These are phyloP conservation scores for Lachancea dasiensis DNA, from an alignment of 805 yeast species.

Conservation along the genomic window DNA sequence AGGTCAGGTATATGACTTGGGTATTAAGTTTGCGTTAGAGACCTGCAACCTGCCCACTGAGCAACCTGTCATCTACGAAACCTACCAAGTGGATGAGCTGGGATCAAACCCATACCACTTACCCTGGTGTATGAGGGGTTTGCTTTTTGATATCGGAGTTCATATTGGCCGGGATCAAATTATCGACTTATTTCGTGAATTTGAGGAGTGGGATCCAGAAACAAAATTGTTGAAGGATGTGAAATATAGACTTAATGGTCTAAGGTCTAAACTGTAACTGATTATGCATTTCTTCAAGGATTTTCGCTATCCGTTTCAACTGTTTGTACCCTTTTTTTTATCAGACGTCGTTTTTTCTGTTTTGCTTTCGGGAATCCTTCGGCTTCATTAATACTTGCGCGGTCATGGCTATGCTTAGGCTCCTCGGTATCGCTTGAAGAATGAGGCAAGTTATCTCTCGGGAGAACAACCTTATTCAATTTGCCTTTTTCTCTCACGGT, in stretches of 20 bases:
- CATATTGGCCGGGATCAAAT: constrained; percentile 54
- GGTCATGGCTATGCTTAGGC: constrained; percentile 3
- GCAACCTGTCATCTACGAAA: constrained; percentile 32
- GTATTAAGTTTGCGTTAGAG: constrained; percentile 65
- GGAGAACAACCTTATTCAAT: constrained; percentile 16
- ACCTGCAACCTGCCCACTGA: constrained; percentile 55
- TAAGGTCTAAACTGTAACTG: constrained; percentile 25
- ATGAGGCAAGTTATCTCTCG: constrained; percentile 11
- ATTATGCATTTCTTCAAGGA: too few species aligned
- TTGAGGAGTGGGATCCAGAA: constrained; percentile 84
- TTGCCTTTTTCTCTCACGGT: constrained; percentile 16
- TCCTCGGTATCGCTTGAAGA: constrained; percentile 14
- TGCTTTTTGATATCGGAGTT: constrained; percentile 58
- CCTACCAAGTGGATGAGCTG: constrained; percentile 56
- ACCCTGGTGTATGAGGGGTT: constrained; percentile 91
- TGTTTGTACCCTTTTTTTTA: constrained; percentile 20
- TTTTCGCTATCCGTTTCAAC: constrained; percentile 10
- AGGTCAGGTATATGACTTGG: constrained; percentile 75
- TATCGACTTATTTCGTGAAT: constrained; percentile 55
- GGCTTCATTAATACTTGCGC: neutral
- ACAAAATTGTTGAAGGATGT: constrained; percentile 76
- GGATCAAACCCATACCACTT: constrained; percentile 78
- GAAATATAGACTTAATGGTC: constrained; percentile 67
- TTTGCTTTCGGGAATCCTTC: neutral
- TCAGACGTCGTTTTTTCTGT: constrained; percentile 16